Evolutionary conservation across 2,329 filamentous ascomycete genomes (phyloP), one percentile per base, ranked within the genome.

Genomic region (Neonectria punicea): DNA sequence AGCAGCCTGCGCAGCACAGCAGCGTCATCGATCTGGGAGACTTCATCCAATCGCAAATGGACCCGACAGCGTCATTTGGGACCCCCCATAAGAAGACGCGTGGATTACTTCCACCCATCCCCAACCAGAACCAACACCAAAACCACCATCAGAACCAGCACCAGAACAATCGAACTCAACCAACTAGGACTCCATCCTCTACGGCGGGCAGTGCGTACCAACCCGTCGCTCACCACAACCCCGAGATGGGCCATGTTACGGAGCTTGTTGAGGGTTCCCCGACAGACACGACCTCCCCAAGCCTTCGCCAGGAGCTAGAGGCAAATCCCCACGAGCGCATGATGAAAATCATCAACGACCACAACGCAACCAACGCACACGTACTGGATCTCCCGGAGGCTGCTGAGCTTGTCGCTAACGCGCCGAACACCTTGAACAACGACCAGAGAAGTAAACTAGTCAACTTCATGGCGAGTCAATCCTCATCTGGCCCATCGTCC

Each of bases 301-400:
- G 80, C 58, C 79, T 89, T 3, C 84, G 86, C 30, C 83, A 86
- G 36, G 86, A 90, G 71, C 81, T 89, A 6, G 83, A 87, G 74
- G 77, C 80, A n/a, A 86, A 86, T 62, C 86, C 86, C 0, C 87
- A 87, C 61, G 86, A 88, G 71, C 84, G 84, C 55, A 89, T 90
- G 84, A 88, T 90, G 85, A 87, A 85, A 72, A 84, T 91, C 34
- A 90, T 90, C 75, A 86, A 89, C 63, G 87, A 88, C 66, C 86
- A 88, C 66, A 90, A 90, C 67, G 87, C 87, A 20, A 83, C 78
- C 67, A 87, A 82, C 67, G 77, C 78, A 4, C 77, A 79, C 1
- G 80, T 82, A 50, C 77, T 87, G 57, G 82, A 88, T 67, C 81
- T 90, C 16, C 84, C 87, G 7, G 84, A 88, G 58, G 82, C 79